Evolutionary conservation across 2,329 filamentous ascomycete genomes (phyloP).

Genomic region (Pseudocercospora macadamiae): DNA sequence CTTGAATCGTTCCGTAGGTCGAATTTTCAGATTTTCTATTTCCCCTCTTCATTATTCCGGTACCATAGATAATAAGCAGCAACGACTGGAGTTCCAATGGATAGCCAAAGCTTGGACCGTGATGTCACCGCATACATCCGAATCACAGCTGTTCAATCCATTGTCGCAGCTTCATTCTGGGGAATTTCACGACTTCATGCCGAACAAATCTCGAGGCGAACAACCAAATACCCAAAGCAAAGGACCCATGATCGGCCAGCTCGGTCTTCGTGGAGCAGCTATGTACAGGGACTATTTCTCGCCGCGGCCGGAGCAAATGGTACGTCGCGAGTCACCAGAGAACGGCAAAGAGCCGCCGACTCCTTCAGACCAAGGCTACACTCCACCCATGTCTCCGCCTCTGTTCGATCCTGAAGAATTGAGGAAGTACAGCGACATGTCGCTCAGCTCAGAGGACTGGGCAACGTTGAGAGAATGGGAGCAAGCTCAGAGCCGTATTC

Average conservation of each 20-base stretch:
- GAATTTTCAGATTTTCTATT: not conserved
- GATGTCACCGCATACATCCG: not conserved
- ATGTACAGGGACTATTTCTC: not conserved
- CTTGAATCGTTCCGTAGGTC: too few relatives aligned
- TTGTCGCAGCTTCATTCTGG: too few relatives aligned
- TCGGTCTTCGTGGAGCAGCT: not conserved
- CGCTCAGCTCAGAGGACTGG: not conserved
- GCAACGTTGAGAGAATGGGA: not conserved
- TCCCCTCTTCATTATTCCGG: not conserved
- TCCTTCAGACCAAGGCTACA: not conserved
- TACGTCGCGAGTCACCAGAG: not conserved
- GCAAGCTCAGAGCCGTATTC: not conserved
- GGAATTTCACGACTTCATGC: too few relatives aligned
- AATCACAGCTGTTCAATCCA: not conserved
- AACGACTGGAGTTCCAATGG: not conserved
- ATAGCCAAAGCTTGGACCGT: not conserved
- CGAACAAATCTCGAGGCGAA: too few relatives aligned
- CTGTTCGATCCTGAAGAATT: not conserved
- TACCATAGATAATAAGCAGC: not conserved
- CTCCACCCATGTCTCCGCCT: not conserved
- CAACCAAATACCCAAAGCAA: too few relatives aligned
- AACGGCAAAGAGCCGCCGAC: not conserved
- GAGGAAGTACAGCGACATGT: not conserved
- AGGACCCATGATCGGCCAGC: not conserved
- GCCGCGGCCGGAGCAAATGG: not conserved